Base-by-base conservation (phyloP, 345 rosid genomes). In the Salix arbutifolia region DNA sequence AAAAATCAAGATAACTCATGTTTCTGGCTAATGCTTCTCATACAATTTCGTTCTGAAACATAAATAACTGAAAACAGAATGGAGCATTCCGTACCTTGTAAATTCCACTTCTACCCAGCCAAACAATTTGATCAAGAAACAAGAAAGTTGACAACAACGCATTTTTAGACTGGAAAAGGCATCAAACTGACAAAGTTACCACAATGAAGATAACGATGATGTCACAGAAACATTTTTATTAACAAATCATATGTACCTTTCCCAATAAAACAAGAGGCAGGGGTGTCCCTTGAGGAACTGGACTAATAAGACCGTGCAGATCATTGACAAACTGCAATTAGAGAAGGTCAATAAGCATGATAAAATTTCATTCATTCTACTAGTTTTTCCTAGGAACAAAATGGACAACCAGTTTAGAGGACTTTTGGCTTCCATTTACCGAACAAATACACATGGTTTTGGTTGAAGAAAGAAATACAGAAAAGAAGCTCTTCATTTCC, bases 41-140 rank as follows among this genome's bases (percentile, higher is more conserved):
- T 12, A 37, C 10, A 26, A 3, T 31, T 53, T 19, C 56, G 62
- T 11, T 14, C 37, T 14, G 58, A 69, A 71, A 68, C 67, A 72
- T 71, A 17, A 18, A 68, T 40, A 69, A 40, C 53, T 25, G 2
- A 53, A 50, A 74, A 67, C 72, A 52, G 64, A 23, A 16, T 48
- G 12, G 10, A 37, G 35, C 14, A 58, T 26, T 11, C 58, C 84
- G 67, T 72, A 91, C 99, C 99, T 96, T 92, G 78, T 92, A 92
- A 76, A 96, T 89, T 71, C 98, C 99, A 53, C 92, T 69, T 90
- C 98, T 88, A 76, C 97, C 89, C 69, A 96, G 98, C 98, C 98
- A 94, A 74, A 92, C 94, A 48, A 96, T 75, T 94, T 96, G 99
- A 88, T 96, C 98, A 72, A 96, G 96, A 80, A 96, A 96, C 79